phyloP scores from a whole-genome alignment of 1,284 basidiomycete species.

The Cronartium quercuum region DNA sequence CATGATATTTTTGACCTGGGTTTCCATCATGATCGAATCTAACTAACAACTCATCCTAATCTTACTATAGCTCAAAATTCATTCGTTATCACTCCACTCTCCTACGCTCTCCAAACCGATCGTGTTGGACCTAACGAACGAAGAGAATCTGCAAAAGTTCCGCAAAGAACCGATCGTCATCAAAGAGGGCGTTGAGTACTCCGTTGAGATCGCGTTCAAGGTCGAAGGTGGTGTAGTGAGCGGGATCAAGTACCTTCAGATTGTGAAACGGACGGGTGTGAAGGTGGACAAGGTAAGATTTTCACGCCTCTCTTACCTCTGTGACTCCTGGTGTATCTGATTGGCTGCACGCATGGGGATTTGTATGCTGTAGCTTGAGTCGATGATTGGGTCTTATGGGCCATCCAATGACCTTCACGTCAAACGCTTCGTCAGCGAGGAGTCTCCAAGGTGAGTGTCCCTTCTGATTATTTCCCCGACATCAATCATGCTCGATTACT shows the following conservation, averaged over 20 bases:
- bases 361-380: slow-evolving; percentile 46
- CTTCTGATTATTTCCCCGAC: not conserved
- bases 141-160: slow-evolving; percentile 51
- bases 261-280: slow-evolving; percentile 69
- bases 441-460: slow-evolving; percentile 46
- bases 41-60: not conserved
- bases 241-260: slow-evolving; percentile 68
- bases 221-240: slow-evolving; percentile 80
- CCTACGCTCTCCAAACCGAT: slow-evolving; percentile 51
- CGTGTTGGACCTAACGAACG: slow-evolving; percentile 52
- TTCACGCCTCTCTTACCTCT: not conserved
- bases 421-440: slow-evolving; percentile 51
- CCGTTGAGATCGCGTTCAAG: slow-evolving; percentile 73
- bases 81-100: slow-evolving; percentile 53
- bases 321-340: not conserved
- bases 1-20: too few species aligned
- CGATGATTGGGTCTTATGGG: slow-evolving; percentile 49
- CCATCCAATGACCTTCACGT: slow-evolving; percentile 47
- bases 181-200: slow-evolving; percentile 59
- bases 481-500: not conserved
- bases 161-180: slow-evolving; percentile 59
- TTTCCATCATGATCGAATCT: too few species aligned
- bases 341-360: not conserved
- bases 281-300: slow-evolving; percentile 43
- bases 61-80: not conserved